A percentile compares a stretch with the other conserved stretches of the same genome.
Evolutionary conservation across 164 flowering plant genomes (phyloP).

Genomic region (Nymphaea thermarum): DNA sequence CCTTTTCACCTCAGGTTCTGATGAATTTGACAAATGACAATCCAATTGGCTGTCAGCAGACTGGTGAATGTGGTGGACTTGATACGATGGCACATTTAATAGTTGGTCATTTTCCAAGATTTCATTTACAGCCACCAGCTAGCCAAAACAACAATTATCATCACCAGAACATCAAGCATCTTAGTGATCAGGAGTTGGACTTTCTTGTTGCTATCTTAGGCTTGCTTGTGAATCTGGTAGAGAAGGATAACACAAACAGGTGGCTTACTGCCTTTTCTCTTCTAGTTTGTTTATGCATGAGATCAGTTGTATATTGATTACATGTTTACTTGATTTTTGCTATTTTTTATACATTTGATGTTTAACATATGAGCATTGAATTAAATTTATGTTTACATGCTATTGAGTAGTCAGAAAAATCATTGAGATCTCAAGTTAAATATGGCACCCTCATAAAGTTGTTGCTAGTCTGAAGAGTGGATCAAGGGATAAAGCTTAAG

Average conservation of each 20-base stretch:
- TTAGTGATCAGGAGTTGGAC: slow-evolving; percentile 76
- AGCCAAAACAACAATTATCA: slow-evolving; percentile 8
- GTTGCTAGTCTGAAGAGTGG: no score
- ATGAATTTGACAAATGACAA: slow-evolving; percentile 98
- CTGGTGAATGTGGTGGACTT: slow-evolving; percentile 75
- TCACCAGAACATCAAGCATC: slow-evolving; percentile 28
- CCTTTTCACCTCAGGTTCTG: slow-evolving; percentile 59
- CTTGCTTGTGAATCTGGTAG: slow-evolving; percentile 91
- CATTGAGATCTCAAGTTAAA: no score
- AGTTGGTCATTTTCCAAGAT: slow-evolving; percentile 69
- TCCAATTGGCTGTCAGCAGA: slow-evolving; percentile 81
- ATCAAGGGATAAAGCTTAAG: no score
- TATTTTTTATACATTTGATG: not conserved
- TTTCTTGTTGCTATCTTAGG: slow-evolving; percentile 96
- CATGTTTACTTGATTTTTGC: not conserved
- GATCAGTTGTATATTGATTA: no score
- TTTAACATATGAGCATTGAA: not conserved
- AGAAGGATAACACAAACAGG: slow-evolving; percentile 89
- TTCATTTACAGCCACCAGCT: slow-evolving; percentile 24
- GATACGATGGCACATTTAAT: slow-evolving; percentile 71
- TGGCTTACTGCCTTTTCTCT: slow-evolving; percentile 7
- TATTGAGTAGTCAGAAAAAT: no score
- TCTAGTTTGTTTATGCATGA: no score
- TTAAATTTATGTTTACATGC: no score
- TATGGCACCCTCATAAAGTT: no score